Percentiles rank a stretch among this genome's conserved stretches.
Evolutionary conservation across 2,329 filamentous ascomycete genomes (phyloP).

Genomic region (Fusarium transvaalense): DNA sequence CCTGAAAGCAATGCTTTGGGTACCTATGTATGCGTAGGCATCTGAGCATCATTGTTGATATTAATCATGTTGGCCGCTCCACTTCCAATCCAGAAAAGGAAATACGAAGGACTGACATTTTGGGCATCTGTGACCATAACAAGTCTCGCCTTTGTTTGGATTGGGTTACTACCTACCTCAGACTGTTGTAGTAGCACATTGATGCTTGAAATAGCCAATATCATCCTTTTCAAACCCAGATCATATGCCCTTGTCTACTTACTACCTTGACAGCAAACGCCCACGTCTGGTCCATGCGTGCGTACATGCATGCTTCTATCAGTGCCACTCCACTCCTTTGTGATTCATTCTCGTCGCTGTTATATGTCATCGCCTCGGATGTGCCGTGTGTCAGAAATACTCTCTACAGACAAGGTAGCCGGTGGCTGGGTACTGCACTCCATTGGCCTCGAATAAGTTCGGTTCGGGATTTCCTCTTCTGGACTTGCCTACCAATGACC

Average conservation of each 20-base stretch:
- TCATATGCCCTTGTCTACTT: slow-evolving; percentile 21
- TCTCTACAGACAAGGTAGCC: not conserved
- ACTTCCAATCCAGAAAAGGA: not conserved
- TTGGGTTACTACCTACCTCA: not conserved
- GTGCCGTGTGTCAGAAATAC: not conserved
- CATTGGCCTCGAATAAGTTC: not conserved
- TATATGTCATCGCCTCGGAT: slow-evolving; percentile 12
- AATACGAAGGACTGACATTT: not conserved
- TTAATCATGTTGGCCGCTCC: not conserved
- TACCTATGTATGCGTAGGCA: not conserved
- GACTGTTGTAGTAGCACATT: slow-evolving; percentile 6
- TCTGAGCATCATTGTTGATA: not conserved
- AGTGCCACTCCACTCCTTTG: slow-evolving; percentile 26
- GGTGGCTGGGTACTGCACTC: not conserved
- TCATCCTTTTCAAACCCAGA: slow-evolving; percentile 9
- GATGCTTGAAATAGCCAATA: slow-evolving; percentile 13
- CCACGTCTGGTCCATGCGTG: slow-evolving; percentile 29
- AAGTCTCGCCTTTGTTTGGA: not conserved
- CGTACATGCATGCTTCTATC: slow-evolving; percentile 23
- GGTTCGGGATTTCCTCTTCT: not conserved
- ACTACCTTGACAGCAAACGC: slow-evolving; percentile 19
- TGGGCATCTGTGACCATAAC: not conserved
- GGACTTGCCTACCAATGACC: not conserved
- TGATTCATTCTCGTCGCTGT: slow-evolving; percentile 21
- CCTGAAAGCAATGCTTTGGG: too few relatives aligned